A percentile compares a stretch with the other conserved stretches of the same genome.
Conservation (phyloP, 2,329 filamentous ascomycete species). For the Parastagonospora nodorum region DNA sequence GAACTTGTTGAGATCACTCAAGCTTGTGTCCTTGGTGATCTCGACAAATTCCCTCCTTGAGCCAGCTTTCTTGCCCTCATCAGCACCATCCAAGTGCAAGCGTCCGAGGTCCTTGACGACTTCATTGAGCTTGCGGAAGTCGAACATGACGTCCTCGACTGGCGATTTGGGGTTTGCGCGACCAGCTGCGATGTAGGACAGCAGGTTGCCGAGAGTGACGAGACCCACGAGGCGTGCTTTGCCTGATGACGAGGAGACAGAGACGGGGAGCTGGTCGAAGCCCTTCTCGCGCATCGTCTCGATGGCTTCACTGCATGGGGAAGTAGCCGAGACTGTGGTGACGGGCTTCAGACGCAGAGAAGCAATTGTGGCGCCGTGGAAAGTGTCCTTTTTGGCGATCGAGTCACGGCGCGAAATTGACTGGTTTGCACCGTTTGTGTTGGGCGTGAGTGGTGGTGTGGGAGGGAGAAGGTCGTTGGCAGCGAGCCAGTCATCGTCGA, state of each 20-base stretch:
- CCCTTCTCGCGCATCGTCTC: conserved; percentile 98
- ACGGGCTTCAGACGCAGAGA: conserved; percentile 90
- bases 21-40: conserved; percentile 87
- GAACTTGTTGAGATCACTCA: conserved; percentile 85
- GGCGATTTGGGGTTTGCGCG: conserved; percentile 74
- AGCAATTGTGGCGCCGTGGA: conserved; percentile 77
- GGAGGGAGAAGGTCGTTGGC: conserved; percentile 87
- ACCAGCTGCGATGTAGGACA: conserved; percentile 85
- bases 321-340: conserved; percentile 75
- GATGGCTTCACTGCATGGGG: conserved; percentile 82
- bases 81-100: conserved; percentile 38
- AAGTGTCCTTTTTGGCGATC: conserved; percentile 64
- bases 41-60: conserved; percentile 78
- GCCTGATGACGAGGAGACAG: conserved; percentile 60
- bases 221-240: conserved; percentile 82
- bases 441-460: conserved; percentile 51
- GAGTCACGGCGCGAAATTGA: conserved; percentile 44
- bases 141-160: conserved; percentile 93
- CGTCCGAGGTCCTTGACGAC: conserved; percentile 75
- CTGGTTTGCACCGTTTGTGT: conserved; percentile 25
- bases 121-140: conserved; percentile 86
- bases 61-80: conserved; percentile 26
- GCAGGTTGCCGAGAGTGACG: conserved; percentile 91
- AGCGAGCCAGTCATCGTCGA: conserved; percentile 97
- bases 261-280: conserved; percentile 95